These are phyloP conservation scores for Cryptosporidium baileyi DNA, from an alignment of 169 alveolate genomes.

Conservation along the genomic window DNA sequence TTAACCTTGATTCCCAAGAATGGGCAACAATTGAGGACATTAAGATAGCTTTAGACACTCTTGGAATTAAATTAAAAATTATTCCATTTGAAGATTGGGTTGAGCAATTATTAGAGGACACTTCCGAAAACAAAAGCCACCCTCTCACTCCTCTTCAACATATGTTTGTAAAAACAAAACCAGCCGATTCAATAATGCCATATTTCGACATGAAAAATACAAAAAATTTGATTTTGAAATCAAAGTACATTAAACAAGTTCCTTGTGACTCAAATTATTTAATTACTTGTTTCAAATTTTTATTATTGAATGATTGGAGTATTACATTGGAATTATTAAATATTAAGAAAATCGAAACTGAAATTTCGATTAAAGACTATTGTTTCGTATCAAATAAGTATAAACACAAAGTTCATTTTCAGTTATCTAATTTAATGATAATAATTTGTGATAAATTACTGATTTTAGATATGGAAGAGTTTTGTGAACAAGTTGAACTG, in stretches of 20 bases:
- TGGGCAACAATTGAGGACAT: conserved; percentile 45
- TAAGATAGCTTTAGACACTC: not conserved
- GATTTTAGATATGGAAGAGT: not conserved
- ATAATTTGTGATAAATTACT: conserved; percentile 47
- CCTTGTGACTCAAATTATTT: conserved; percentile 16
- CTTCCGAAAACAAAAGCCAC: conserved; percentile 20
- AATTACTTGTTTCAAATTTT: conserved; percentile 26
- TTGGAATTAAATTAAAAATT: conserved; percentile 8
- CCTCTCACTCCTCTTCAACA: conserved; percentile 62
- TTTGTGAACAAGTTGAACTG: not conserved
- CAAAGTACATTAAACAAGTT: not conserved
- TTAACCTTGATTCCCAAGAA: conserved; percentile 33
- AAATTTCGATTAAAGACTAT: not conserved
- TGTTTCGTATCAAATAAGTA: not conserved
- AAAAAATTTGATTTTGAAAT: not conserved
- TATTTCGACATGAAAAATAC: conserved; percentile 56
- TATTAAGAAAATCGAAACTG: not conserved
- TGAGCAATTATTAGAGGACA: not conserved
- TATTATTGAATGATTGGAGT: conserved; percentile 42
- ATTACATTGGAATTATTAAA: conserved; percentile 9
- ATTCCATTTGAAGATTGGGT: conserved; percentile 50
- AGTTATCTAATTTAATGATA: not conserved
- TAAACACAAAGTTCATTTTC: too few species aligned
- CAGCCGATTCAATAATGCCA: conserved; percentile 66
- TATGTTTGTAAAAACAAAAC: conserved; percentile 55